phyloP scores from a whole-genome alignment of 345 rosid genomes.

The Boechera divaricarpa region DNA sequence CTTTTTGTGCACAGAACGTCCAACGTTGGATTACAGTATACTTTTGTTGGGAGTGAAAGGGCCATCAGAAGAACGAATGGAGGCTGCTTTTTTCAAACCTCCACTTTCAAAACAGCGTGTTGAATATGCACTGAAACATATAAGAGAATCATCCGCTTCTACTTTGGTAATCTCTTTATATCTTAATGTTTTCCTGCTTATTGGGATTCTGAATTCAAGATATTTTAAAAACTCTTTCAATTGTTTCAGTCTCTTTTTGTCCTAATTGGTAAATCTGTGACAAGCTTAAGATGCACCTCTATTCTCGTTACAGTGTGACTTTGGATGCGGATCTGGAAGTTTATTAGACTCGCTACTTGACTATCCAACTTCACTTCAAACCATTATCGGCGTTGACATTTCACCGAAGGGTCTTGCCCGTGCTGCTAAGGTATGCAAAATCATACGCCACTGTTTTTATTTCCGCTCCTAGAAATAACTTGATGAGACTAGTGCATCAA shows the following conservation, averaged over 20 bases:
- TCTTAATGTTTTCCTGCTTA: neutral
- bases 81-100: conserved; percentile 91
- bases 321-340: conserved; percentile 98
- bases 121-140: conserved; percentile 83
- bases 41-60: conserved; percentile 67
- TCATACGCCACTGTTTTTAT: neutral
- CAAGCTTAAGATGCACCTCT: conserved; percentile 18
- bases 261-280: conserved; percentile 18
- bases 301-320: conserved; percentile 68
- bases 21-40: conserved; percentile 57
- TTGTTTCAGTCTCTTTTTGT: neutral
- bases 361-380: conserved; percentile 70
- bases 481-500: conserved; percentile 21
- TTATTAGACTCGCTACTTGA: conserved; percentile 79
- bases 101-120: conserved; percentile 96
- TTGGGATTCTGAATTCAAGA: neutral
- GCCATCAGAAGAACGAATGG: conserved; percentile 93
- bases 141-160: conserved; percentile 70
- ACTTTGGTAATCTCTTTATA: conserved; percentile 58
- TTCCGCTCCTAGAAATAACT: neutral
- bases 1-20: conserved; percentile 46
- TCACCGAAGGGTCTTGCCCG: conserved; percentile 79
- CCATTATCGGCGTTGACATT: conserved; percentile 81
- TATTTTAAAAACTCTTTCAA: neutral
- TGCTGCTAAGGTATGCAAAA: conserved; percentile 81